phyloP scores from a whole-genome alignment of 805 yeast species.

The Ogataea neopini region DNA sequence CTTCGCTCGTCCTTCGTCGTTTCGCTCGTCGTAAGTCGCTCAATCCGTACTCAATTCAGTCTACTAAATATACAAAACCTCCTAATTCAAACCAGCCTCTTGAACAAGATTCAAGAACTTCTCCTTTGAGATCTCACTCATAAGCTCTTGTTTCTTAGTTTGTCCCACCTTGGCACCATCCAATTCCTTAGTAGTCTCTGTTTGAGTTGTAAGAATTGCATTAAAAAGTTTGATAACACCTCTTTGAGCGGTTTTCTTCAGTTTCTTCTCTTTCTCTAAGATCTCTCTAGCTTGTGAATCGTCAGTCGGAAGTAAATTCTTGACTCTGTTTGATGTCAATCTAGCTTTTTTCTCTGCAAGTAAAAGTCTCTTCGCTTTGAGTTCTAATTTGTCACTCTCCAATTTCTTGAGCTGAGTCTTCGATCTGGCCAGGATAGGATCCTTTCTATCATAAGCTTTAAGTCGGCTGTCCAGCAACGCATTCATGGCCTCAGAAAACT shows the following conservation, averaged over 20 bases:
- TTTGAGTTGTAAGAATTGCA: slow-evolving; percentile 75
- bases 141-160: slow-evolving; percentile 55
- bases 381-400: slow-evolving; percentile 80
- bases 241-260: slow-evolving; percentile 63
- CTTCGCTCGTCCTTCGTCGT: too few relatives aligned
- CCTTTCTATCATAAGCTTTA: slow-evolving; percentile 85
- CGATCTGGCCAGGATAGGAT: slow-evolving; percentile 86
- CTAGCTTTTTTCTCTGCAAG: slow-evolving; percentile 68
- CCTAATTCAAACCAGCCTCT: slow-evolving; percentile 57
- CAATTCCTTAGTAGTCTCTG: slow-evolving; percentile 62
- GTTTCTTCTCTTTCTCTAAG: slow-evolving; percentile 58
- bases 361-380: slow-evolving; percentile 73
- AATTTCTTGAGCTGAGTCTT: slow-evolving; percentile 69
- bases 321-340: slow-evolving; percentile 66
- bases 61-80: slow-evolving; percentile 4
- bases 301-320: slow-evolving; percentile 63
- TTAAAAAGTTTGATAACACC: slow-evolving; percentile 36
- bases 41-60: too few relatives aligned
- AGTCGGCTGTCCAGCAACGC: slow-evolving; percentile 83
- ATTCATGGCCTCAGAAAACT: slow-evolving; percentile 79
- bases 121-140: slow-evolving; percentile 83
- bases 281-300: slow-evolving; percentile 47
- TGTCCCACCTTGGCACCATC: slow-evolving; percentile 63
- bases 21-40: too few relatives aligned
- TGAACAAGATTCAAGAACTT: slow-evolving; percentile 85